These are phyloP conservation scores for Hypoxylon cercidicola DNA, from an alignment of 495 filamentous ascomycete species.

Conservation along the genomic window DNA sequence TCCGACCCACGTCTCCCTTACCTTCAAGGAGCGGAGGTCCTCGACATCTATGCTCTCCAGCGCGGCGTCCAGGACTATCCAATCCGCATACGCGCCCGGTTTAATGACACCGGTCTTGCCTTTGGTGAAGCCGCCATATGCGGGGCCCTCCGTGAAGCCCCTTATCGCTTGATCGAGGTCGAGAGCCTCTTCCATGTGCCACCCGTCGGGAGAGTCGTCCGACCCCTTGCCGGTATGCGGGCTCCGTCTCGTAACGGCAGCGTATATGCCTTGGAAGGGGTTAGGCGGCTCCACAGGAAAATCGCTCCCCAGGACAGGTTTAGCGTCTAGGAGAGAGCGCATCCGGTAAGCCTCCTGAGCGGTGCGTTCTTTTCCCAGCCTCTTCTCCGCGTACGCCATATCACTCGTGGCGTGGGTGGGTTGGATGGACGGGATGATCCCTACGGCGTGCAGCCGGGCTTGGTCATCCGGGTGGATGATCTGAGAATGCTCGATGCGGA, in stretches of 20 bases:
- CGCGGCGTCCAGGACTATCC: constrained; percentile 67
- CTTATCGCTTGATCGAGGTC: constrained; percentile 62
- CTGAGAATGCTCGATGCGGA: constrained; percentile 73
- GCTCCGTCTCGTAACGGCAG: constrained; percentile 64
- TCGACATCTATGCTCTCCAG: constrained; percentile 52
- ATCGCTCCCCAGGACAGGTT: constrained; percentile 67
- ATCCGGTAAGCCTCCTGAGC: constrained; percentile 66
- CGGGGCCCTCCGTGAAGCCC: constrained; percentile 63
- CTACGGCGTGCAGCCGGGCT: constrained; percentile 58
- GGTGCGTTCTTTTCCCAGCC: constrained; percentile 63
- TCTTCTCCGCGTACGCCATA: constrained; percentile 65
- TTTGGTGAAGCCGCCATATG: constrained; percentile 62
- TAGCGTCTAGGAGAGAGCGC: constrained; percentile 58
- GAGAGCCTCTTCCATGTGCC: constrained; percentile 64
- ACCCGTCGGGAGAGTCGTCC: constrained; percentile 57
- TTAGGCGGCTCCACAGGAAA: constrained; percentile 73
- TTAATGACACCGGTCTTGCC: constrained; percentile 62
- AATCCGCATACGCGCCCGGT: constrained; percentile 67
- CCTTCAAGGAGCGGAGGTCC: constrained; percentile 58
- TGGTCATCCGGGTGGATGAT: constrained; percentile 73
- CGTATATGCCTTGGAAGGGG: constrained; percentile 70
- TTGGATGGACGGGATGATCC: constrained; percentile 73
- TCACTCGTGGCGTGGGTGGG: constrained; percentile 75
- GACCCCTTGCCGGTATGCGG: constrained; percentile 61
- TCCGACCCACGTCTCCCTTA: constrained; percentile 72